Evolutionary conservation across 306 rosid species (phyloP), one percentile per base, ranked within the genome.

Genomic region (Cyclanthera cordifolia): DNA sequence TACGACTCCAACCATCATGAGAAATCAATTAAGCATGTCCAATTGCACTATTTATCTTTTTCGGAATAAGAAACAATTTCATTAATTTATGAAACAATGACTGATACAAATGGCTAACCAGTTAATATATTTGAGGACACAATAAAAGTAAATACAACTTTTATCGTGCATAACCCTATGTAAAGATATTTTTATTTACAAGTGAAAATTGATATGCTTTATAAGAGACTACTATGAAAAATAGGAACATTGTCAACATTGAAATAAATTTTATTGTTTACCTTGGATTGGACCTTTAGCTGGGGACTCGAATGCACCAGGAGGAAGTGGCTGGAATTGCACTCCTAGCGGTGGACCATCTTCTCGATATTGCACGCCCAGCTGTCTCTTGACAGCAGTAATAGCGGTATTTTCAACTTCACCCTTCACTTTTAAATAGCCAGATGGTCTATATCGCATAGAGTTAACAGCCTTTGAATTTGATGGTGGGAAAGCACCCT

Each of bases 321-420:
- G 99, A 72, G 99, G 99, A 82, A 82, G 87, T 52, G 75, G 82
- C 60, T 94, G 96, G 75, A 94, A 94, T 71, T 90, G 91, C 53
- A 94, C 82, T 41, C 91, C 84, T 71, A 90, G 92, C 1, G 79
- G 83, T 15, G 99, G 99, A 77, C 99, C 99, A 82, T 94, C 91
- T 79, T 84, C 95, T 64, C 0, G 72, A 69, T 86, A 88, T 53
- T 85, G 79, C 80, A 75, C 76, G 63, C 99, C 99, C 76, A 94
- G 69, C 80, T 90, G 99, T 86, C 84, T 90, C 85, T 86, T 94
- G 69, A 94, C 99, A 52, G 95, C 94, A 70, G 91, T 94, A 72
- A 94, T 86, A 77, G 97, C 96, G 80, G 96, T 91, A 88, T 93
- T 88, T 82, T 90, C 99, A 71, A 82, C 84, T 77, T 94, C 99